Evolutionary conservation across 2,329 filamentous ascomycete species (phyloP), one percentile per base, ranked within the genome.

Genomic region (Mollisiaceae sp.): DNA sequence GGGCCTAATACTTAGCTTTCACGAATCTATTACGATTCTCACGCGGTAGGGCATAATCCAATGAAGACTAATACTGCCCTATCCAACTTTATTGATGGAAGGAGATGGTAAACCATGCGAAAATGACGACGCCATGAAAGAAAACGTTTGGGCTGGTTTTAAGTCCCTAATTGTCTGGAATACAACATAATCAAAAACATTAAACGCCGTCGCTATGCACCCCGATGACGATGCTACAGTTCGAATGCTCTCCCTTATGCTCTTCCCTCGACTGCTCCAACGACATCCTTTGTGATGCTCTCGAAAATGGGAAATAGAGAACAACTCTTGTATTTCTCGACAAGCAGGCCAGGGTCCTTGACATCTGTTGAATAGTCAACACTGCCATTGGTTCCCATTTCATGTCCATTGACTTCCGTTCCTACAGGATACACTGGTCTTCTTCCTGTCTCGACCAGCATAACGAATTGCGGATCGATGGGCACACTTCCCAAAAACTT

Each of bases 401-500:
- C 83, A 65, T 82, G 77, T 1, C 88, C 88, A 66, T 85, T 81
- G 35, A 91, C 79, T 36, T 82, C 73, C 1, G 90, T 93, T 1
- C 91, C 91, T 64, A 85, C 80, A 0, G 91, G 91, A 75, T 94
- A 93, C 18, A 81, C 81, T 15, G 91, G 91, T 68, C 81, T 78
- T 65, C 77, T 80, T 15, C 83, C 86, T 66, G 92, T 92, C 78
- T 98, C 94, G 50, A 99, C 87, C 74, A 99, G 79, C 70, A 90
- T 86, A 56, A 95, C 91, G 76, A 98, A 97, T 73, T 94, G 92
- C 22, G 93, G 92, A 79, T 99, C 95, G 74, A 99, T 93, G 1
- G 95, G 95, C 43, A 98, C 89, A 35, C 88, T 89, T 2, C 94
- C 95, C 61, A 98, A 79, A 73, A 97, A 98, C 18, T 86, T 87